Conservation (phyloP, 306 rosid species). For the Crotalaria pallida region DNA sequence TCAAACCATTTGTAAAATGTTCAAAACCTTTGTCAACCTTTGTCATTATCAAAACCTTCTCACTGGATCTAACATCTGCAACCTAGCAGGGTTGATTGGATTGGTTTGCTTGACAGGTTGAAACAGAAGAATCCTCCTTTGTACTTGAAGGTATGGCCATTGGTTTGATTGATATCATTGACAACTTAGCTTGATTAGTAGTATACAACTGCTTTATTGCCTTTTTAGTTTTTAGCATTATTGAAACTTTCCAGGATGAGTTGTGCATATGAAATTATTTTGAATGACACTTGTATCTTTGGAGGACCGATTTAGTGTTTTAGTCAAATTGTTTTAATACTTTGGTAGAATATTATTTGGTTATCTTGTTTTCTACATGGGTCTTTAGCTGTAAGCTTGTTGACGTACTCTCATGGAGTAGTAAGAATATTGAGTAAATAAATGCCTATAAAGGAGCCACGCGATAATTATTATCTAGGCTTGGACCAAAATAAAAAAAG, state of each 20-base stretch:
- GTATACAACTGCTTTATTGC: neutral
- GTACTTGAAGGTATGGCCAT: slow-evolving; percentile 65
- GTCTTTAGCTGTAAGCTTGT: no score
- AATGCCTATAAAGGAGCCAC: no score
- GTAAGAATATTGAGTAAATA: no score
- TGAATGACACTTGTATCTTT: no score
- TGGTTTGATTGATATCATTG: slow-evolving; percentile 5
- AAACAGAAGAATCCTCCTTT: slow-evolving; percentile 40
- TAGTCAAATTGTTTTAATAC: no score
- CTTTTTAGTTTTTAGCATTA: neutral
- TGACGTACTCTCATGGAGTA: no score
- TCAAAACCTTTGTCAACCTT: no score
- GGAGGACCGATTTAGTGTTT: no score
- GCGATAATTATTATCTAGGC: no score
- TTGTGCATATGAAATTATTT: neutral
- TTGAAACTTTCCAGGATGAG: neutral
- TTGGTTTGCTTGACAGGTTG: slow-evolving; percentile 57
- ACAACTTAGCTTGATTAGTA: neutral
- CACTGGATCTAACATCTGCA: slow-evolving; percentile 73
- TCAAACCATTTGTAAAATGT: no score
- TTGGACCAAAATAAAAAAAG: no score
- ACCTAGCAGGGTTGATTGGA: slow-evolving; percentile 79
- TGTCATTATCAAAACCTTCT: no score
- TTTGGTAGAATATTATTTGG: slow-evolving; percentile 6
- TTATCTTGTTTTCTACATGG: neutral